Evolutionary conservation across 2,329 filamentous ascomycete genomes (phyloP), one percentile per base, ranked within the genome.

Genomic region (Trichoderma atroviride): DNA sequence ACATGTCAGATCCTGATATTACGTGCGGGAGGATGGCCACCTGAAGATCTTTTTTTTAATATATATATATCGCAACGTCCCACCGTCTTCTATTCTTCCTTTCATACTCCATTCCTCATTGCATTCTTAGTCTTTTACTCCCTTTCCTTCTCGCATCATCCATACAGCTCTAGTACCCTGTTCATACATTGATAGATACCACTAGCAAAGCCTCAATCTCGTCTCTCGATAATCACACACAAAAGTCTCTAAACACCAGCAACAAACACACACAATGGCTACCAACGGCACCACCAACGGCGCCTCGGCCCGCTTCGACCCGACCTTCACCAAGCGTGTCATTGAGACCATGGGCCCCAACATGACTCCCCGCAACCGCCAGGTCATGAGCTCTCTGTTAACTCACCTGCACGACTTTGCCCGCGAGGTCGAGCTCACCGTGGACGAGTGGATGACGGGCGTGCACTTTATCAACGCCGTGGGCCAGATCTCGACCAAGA

Each of bases 361-460:
- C 75, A 88, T 88, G 14, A 82, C 85, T 64, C 87, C 90, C 69
- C 85, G 92, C 70, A 86, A 88, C 75, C 86, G 89, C 70, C 82
- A 87, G 72, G 83, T 94, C 74, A 82, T 94, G 75, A 79, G 83
- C 71, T 83, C 86, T 33, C 80, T 93, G 74, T 89, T 93, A 79
- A 84, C 82, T 60, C 91, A 94, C 81, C 84, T 94, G 70, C 92
- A 94, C 82, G 91, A 93, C 81, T 94, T 94, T 78, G 87, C 88
- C 69, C 88, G 92, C 69, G 92, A 94, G 76, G 87, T 92, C 72
- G 91, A 94, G 81, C 87, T 94, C 63, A 93, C 89, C 22, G 85
- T 88, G 37, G 91, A 92, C 67, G 92, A 94, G 81, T 94, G 91
- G 91, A 87, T 93, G 80, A 80, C 87, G 9, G 92, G 91, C 66